Evolutionary conservation across 768 basidiomycete species (phyloP), one percentile per base, ranked within the genome.

Genomic region (Dentipellis sp.): DNA sequence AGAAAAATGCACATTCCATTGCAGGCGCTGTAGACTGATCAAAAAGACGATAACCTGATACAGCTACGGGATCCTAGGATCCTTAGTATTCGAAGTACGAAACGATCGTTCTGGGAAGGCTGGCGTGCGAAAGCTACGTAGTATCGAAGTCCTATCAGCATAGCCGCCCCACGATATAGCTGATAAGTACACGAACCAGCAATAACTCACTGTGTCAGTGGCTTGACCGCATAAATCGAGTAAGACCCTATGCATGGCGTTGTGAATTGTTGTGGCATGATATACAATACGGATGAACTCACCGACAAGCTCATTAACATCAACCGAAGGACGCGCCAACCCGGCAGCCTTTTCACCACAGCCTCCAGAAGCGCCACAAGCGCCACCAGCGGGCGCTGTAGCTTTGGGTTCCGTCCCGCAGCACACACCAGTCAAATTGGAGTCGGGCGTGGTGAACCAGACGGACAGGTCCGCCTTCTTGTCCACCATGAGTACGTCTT

Each of bases 191-290:
- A 29, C 29, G 29, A 29, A 29, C 29, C 29, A 29, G 29, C 29
- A 29, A 29, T 29, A 29, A 3, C 29, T 29, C 29, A 29, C 29
- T 3, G 29, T 6, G 29, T 42, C 2, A 8, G 2, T 19, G 21
- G 48, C 23, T 50, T 50, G 19, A 50, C 14, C 8, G 48, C 48
- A n/a, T 50, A 50, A 23, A 50, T 50, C 23, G 48, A 50, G 16
- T 23, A 50, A 16, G 48, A 50, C 23, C 19, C 48, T 50, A 17
- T 50, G 22, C 48, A 23, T 21, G 6, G 67, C 88, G 22, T 68
- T 91, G 21, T 69, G 90, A 53, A 72, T 86, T 37, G 75, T 74
- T 16, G 85, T 17, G 16, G 19, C 17, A 34, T 50, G 3, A 21
- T 34, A 7, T 8, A 5, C 23, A 10, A 29, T 17, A 17, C 19